Evolutionary conservation across 164 flowering plant species (phyloP), one percentile per base, ranked within the genome.

Genomic region (Stephania cephalantha): DNA sequence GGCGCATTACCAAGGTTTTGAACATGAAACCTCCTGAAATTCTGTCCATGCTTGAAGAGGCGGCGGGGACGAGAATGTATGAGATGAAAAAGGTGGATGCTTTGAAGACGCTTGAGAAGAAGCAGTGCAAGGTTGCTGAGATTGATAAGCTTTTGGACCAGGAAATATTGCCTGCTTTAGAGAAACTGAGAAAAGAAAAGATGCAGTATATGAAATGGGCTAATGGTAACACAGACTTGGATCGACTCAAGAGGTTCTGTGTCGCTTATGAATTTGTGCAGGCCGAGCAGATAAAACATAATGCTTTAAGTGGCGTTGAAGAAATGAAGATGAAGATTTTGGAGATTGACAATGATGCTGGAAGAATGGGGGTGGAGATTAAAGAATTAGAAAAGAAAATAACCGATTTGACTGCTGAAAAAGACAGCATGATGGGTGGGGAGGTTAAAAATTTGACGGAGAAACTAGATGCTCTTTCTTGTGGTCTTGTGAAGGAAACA

Each of bases 21-120:
- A 96, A 96, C 78, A 96, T 96, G 99, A 96, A 96, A 85, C 99
- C 98, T 15, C 97, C 98, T 1, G 99, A 92, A 81, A 96, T 94
- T 25, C 80, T 96, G 66, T 94, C 97, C 20, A 96, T 96, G 97
- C 95, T 96, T 25, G 99, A 96, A 82, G 99, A 96, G 84, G 98
- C 98, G 75, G 97, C 98, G 77, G 99, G 99, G 79, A 96, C 99
- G 25, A 89, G 99, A 81, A 96, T 96, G 99, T 96, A 96, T 79
- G 99, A 96, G 81, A 94, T 90, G 4, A 96, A 94, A 82, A 94
- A 96, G 81, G 99, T 94, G 77, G 87, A 91, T 76, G 98, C 99
- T 22, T 72, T 96, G 71, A 96, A 94, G 83, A 96, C 98, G 52
- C 95, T 91, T 73, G 99, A 94, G 82, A 96, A 94, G 86, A 96